Evolutionary conservation across 352 stramenopile species (phyloP), one percentile per base, ranked within the genome.

Genomic region (Globisporangium heterothallicum): DNA sequence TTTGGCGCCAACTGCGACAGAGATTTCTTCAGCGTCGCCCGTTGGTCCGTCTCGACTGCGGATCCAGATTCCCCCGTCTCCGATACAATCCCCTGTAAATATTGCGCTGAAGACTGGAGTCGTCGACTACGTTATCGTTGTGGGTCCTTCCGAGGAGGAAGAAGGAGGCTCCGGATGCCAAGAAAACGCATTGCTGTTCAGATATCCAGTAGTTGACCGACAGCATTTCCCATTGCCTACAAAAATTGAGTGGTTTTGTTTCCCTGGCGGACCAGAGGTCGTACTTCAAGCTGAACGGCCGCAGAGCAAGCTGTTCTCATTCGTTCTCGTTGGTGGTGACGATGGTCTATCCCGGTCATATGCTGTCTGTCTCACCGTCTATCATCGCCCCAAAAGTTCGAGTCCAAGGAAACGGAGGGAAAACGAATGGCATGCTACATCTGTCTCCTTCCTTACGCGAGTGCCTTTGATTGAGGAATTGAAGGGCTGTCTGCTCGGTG

Each of bases 161-260:
- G 22, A 25, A 21, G 49, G 29, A 12, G 25, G 13, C n/a, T 27
- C 32, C 18, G 8, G 29, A 5, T 43, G 57, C 6, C 60, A 73
- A 14, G 81, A 92, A 34, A 85, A 79, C 27, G 46, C 73, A 4
- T 59, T 94, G 22, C 63, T 78, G 6, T 85, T 85, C 30, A 66
- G 78, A 2, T 92, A 85, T 45, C 84, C 84, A n/a, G 27, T 19
- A 0, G 56, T 49, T 2, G 79, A 92, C 53, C 67, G 76, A 6
- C 64, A 46, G 5, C 58, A 75, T 16, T 92, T 89, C 55, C 73
- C 81, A 6, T 47, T 92, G 18, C 84, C 84, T 1, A 94, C 81
- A 1, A 94, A 94, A 62, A 84, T 94, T 44, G 84, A 94, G 59
- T 94, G 84, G 83, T 94, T 94, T 58, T 94, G 84, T 51, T 92